Conservation (phyloP, 306 rosid genomes). For the Fragaria vesca region DNA sequence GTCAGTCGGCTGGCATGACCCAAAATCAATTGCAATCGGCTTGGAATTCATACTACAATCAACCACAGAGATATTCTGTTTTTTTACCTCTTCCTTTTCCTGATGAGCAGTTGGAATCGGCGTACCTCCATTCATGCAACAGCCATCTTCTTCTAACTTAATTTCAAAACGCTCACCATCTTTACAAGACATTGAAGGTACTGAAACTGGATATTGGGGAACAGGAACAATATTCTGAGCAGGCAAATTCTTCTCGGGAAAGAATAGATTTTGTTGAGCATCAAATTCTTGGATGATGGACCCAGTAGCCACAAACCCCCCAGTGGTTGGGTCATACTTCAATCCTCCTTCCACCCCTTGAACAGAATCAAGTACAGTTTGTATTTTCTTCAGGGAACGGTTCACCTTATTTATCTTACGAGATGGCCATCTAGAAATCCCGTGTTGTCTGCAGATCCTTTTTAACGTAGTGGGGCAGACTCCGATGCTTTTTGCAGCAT, state of each 20-base stretch:
- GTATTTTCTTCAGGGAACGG: constrained; percentile 74
- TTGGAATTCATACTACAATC: constrained; percentile 42
- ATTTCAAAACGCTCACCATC: constrained; percentile 30
- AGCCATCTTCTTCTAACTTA: constrained; percentile 51
- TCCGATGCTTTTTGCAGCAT: constrained; percentile 86
- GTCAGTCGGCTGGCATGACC: constrained; percentile 26
- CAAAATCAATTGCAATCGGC: constrained; percentile 36
- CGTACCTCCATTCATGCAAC: constrained; percentile 21
- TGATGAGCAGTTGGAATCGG: constrained; percentile 27
- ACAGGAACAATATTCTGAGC: constrained; percentile 24
- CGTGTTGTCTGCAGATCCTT: constrained; percentile 94
- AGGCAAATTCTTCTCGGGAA: constrained; percentile 40
- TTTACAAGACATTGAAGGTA: constrained; percentile 24
- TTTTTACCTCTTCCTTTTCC: constrained; percentile 34
- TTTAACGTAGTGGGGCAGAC: constrained; percentile 93
- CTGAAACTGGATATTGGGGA: constrained; percentile 29
- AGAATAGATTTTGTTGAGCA: constrained; percentile 24
- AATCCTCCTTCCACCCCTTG: constrained; percentile 72
- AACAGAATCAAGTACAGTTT: constrained; percentile 71
- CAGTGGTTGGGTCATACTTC: constrained; percentile 66
- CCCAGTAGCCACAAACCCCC: constrained; percentile 54
- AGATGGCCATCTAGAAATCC: constrained; percentile 92
- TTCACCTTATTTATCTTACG: constrained; percentile 88
- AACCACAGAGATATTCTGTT: constrained; percentile 27
- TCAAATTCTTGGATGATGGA: constrained; percentile 53